These are phyloP conservation scores for Lichtheimia ramosa DNA, from an alignment of 371 early-diverging fungal genomes.

Conservation along the genomic window DNA sequence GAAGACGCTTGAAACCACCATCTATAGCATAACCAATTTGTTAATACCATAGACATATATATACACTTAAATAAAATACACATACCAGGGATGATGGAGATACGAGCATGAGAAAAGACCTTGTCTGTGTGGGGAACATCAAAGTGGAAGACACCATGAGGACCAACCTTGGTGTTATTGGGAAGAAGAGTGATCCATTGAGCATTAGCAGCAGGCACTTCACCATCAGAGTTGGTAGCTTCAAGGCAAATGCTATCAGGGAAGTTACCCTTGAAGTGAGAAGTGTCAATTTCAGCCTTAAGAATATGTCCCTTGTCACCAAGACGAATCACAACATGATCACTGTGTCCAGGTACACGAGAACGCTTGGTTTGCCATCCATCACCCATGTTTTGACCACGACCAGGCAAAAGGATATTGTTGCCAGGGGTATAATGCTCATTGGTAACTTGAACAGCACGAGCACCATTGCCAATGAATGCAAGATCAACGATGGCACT, in stretches of 20 bases:
- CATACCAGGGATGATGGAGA: constrained; percentile 65
- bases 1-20: constrained; percentile 79
- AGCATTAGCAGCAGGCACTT: constrained; percentile 41
- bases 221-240: constrained; percentile 43
- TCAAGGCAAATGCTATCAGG: constrained; percentile 73
- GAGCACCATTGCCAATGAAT: constrained; percentile 74
- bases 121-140: constrained; percentile 52
- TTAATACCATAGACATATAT: background rate
- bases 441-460: constrained; percentile 70
- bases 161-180: constrained; percentile 36
- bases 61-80: no score
- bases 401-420: constrained; percentile 78
- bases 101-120: constrained; percentile 64
- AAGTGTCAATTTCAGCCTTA: constrained; percentile 82
- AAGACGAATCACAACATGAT: constrained; percentile 75
- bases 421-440: constrained; percentile 80
- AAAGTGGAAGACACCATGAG: constrained; percentile 74
- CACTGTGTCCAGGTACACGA: constrained; percentile 65
- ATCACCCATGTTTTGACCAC: constrained; percentile 67
- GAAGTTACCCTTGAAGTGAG: constrained; percentile 84
- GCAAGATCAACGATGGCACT: constrained; percentile 77
- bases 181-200: constrained; percentile 54
- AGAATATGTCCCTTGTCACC: constrained; percentile 76
- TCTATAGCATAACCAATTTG: constrained; percentile 30
- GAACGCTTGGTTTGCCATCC: constrained; percentile 86